These are phyloP conservation scores for Syzygium syzygioides DNA, from an alignment of 441 rosid species.

Conservation along the genomic window DNA sequence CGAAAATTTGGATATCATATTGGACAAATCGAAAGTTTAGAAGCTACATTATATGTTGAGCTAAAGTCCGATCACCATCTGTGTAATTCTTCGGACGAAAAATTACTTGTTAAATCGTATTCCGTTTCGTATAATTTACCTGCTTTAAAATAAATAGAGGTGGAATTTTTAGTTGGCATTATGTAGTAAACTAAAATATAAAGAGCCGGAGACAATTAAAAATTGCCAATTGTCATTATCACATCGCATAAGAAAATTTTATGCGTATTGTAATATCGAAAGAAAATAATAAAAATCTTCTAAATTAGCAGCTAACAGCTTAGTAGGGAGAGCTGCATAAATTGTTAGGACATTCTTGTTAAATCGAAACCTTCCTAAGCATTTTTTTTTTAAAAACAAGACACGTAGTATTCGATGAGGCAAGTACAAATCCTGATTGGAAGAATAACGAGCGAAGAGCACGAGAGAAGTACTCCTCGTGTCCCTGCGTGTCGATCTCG, in stretches of 20 bases:
- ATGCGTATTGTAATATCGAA: rapidly evolving
- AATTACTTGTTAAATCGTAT: not conserved
- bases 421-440: not conserved
- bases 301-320: not conserved
- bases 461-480: not conserved
- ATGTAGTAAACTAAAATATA: too few relatives aligned
- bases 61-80: rapidly evolving
- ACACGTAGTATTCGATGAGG: not conserved
- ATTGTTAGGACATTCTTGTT: not conserved
- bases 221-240: not conserved
- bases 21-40: not conserved
- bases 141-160: too few relatives aligned
- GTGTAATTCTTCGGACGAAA: rapidly evolving
- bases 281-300: not conserved
- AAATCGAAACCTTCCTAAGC: not conserved
- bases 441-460: not conserved
- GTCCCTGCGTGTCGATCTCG: not conserved
- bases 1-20: rapidly evolving
- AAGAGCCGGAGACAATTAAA: rapidly evolving
- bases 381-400: not conserved
- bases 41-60: rapidly evolving
- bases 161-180: too few relatives aligned
- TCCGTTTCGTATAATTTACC: not conserved
- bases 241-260: rapidly evolving
- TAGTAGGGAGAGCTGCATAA: not conserved